Evolutionary conservation across 2,329 filamentous ascomycete species (phyloP).

Genomic region (Diaporthe sp.): DNA sequence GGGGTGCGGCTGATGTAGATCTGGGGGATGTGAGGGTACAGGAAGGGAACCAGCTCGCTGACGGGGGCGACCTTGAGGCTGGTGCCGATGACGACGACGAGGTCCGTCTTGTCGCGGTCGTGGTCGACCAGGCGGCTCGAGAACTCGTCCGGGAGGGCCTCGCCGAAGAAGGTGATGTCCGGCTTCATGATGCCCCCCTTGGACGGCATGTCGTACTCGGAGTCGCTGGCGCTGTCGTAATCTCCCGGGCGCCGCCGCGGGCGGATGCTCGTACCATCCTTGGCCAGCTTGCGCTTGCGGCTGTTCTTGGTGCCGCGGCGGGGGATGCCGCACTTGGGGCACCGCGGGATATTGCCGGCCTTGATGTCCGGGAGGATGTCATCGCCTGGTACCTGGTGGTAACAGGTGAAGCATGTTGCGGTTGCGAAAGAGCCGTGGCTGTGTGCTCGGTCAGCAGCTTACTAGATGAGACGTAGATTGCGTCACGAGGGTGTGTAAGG

Average conservation of each 20-base stretch:
- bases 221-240: constrained; percentile 55
- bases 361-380: constrained; percentile 83
- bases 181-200: constrained; percentile 90
- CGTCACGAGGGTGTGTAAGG: background rate
- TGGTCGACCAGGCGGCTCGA: constrained; percentile 82
- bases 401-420: constrained; percentile 87
- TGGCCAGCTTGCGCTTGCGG: constrained; percentile 64
- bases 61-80: constrained; percentile 96
- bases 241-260: constrained; percentile 52
- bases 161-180: constrained; percentile 98
- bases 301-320: constrained; percentile 62
- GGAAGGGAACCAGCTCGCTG: constrained; percentile 85
- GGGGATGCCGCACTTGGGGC: constrained; percentile 73
- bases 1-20: constrained; percentile 90
- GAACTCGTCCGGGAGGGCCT: constrained; percentile 87
- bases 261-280: constrained; percentile 50
- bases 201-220: constrained; percentile 68
- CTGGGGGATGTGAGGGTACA: constrained; percentile 85
- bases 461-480: background rate
- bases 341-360: constrained; percentile 80
- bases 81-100: constrained; percentile 96
- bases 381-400: constrained; percentile 78
- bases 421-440: constrained; percentile 92
- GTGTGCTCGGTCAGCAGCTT: background rate
- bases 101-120: constrained; percentile 83